Evolutionary conservation across 108 stramenopile genomes (phyloP), one percentile per base, ranked within the genome.

Genomic region (Bacterosira constricta): DNA sequence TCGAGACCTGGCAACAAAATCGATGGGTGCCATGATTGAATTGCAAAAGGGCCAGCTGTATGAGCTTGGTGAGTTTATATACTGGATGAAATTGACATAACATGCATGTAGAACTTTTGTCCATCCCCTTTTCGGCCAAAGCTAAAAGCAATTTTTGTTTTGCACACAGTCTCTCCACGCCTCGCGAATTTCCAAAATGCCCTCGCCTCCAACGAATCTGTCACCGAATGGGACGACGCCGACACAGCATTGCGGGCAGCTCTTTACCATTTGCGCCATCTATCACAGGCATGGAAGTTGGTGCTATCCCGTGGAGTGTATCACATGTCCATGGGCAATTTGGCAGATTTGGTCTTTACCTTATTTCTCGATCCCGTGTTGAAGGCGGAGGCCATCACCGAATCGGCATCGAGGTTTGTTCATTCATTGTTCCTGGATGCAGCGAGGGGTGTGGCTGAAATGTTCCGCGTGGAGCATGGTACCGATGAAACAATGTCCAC

Each of bases 201-300:
- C 10, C 79, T 93, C 23, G 63, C 80, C 62, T 86, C 86, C 26
- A 82, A 86, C 56, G 90, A 90, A 62, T 76, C 83, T 52, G 74
- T 90, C 26, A 79, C 73, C 18, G 92, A 93, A 66, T 94, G 89
- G 89, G 85, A 86, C 42, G 93, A 94, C 36, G 93, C 90, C 18
- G 93, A 94, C 61, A 86, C 86, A 3, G 90, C 90, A 2, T 58
- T 94, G 41, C 71, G 79, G 17, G 88, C 89, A 21, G 89, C 86
- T 5, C 42, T 86, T 7, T 87, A 89, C 56, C 93, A 94, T 57
- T 61, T 91, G 30, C 81, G 77, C 11, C 90, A 94, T 64, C 63
- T 94, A 32, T 74, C 79, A 32, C 80, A 86, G 53, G 66, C 84
- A 4, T 94, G 93, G 93, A 84, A 78, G 42, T 73, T 76, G 8